phyloP scores from a whole-genome alignment of 2,329 filamentous ascomycete genomes.

The Pezicula carpinea region DNA sequence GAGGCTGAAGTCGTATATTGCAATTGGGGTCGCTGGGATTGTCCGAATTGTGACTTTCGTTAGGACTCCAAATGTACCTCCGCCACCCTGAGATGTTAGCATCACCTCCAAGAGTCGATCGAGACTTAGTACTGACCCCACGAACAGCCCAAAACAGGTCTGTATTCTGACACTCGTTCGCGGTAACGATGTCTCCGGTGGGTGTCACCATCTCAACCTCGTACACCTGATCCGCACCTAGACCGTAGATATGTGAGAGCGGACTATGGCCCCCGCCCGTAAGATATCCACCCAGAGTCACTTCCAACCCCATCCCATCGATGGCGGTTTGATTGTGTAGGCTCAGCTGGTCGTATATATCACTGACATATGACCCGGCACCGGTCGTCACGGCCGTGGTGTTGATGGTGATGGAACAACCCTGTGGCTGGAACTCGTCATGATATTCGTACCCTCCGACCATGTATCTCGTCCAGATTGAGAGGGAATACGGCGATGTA shows the following conservation, averaged over 20 bases:
- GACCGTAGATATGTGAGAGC: conserved; percentile 7
- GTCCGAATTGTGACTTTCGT: background rate
- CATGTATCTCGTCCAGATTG: conserved; percentile 13
- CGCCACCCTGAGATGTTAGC: background rate
- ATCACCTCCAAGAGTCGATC: background rate
- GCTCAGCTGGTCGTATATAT: background rate
- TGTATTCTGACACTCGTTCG: conserved; percentile 6
- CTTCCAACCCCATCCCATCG: conserved; percentile 1
- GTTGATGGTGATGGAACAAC: background rate
- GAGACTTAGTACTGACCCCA: conserved; percentile 4
- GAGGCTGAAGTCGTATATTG: conserved; percentile 28
- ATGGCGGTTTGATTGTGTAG: conserved; percentile 1
- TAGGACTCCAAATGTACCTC: background rate
- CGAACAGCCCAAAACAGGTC: conserved; percentile 13
- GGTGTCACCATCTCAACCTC: conserved; percentile 9
- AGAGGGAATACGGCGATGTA: conserved; percentile 7
- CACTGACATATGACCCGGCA: conserved; percentile 4
- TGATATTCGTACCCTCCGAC: background rate
- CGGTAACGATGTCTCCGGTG: conserved; percentile 2
- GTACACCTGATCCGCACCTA: conserved; percentile 9
- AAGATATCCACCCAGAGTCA: conserved; percentile 8
- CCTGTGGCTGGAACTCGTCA: conserved; percentile 3
- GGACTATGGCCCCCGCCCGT: conserved; percentile 11
- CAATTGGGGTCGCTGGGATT: conserved; percentile 31
- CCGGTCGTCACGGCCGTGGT: conserved; percentile 4